phyloP scores from a whole-genome alignment of 495 filamentous ascomycete genomes.

The Chaetomium tenue region DNA sequence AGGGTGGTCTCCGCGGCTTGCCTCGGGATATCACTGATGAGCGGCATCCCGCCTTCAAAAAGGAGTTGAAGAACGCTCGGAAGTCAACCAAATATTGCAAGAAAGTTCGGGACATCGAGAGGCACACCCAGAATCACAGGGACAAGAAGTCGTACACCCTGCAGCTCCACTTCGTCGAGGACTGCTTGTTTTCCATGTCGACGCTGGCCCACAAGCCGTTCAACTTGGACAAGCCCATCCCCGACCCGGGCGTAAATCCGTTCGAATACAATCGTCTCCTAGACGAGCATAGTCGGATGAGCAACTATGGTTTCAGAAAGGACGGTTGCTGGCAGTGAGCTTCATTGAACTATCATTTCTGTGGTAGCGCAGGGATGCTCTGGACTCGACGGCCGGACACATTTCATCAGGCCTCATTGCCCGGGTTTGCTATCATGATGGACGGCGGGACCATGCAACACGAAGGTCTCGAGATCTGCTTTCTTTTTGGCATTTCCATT shows the following conservation, averaged over 20 bases:
- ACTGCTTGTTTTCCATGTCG: not conserved
- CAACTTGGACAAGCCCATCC: constrained; percentile 13
- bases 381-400: too few relatives aligned
- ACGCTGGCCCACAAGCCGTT: constrained; percentile 5
- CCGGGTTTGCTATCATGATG: too few relatives aligned
- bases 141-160: not conserved
- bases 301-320: not conserved
- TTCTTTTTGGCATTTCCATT: not conserved
- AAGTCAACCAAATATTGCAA: not conserved
- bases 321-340: too few relatives aligned
- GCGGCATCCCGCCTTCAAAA: not conserved
- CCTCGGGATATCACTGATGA: not conserved
- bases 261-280: not conserved
- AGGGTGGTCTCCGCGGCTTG: not conserved
- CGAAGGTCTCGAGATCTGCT: not conserved
- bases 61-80: not conserved
- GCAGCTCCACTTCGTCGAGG: not conserved
- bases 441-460: not conserved
- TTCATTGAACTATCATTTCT: not conserved
- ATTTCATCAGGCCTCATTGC: not conserved
- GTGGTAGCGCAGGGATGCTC: not conserved
- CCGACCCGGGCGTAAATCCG: not conserved
- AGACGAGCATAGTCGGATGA: not conserved
- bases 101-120: not conserved
- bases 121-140: not conserved